Conservation (phyloP, 2,329 filamentous ascomycete species). For the Thielaviopsis populi region DNA sequence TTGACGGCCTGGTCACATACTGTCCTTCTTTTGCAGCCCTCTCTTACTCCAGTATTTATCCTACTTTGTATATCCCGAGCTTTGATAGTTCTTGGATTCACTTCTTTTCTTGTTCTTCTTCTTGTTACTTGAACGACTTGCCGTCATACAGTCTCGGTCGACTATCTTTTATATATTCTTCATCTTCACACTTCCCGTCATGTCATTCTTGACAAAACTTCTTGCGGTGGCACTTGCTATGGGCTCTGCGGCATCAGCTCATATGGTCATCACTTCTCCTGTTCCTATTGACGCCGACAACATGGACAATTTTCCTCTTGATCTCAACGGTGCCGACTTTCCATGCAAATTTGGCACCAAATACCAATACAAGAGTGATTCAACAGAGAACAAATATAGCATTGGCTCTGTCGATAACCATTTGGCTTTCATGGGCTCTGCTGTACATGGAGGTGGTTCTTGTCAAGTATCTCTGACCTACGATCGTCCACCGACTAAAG, state of each 20-base stretch:
- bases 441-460: constrained; percentile 78
- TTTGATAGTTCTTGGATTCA: constrained; percentile 7
- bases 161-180: not conserved
- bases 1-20: not conserved
- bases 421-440: constrained; percentile 53
- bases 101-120: constrained; percentile 2
- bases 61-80: not conserved
- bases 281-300: constrained; percentile 38
- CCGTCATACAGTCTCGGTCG: not conserved
- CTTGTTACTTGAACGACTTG: not conserved
- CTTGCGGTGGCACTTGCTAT: constrained; percentile 38
- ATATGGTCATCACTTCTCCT: constrained; percentile 61
- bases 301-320: constrained; percentile 49
- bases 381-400: constrained; percentile 40
- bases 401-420: constrained; percentile 43
- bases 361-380: constrained; percentile 1
- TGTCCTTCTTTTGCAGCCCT: not conserved
- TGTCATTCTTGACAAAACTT: constrained; percentile 26
- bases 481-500: constrained; percentile 50
- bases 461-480: constrained; percentile 82
- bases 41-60: not conserved
- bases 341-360: constrained; percentile 58
- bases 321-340: constrained; percentile 47
- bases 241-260: constrained; percentile 47
- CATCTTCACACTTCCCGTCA: not conserved